Conservation (phyloP, 2,329 filamentous ascomycete species). For the Penicillium crustosum region DNA sequence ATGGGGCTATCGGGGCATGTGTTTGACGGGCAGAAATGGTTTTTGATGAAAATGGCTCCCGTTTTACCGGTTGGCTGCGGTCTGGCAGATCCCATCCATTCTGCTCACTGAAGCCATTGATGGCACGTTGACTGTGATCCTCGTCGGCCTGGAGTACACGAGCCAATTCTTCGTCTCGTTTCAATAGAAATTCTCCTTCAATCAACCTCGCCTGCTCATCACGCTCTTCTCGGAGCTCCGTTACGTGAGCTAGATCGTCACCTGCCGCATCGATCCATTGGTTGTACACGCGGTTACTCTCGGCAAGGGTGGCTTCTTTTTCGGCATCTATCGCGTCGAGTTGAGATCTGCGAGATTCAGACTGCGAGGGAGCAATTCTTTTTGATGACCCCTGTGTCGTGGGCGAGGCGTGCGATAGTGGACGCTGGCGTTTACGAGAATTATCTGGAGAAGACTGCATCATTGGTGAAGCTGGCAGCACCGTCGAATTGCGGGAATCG, state of each 20-base stretch:
- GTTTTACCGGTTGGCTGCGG: constrained; percentile 7
- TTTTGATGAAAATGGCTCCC: background rate
- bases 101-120: background rate
- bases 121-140: background rate
- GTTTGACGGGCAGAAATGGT: background rate
- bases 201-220: constrained; percentile 16
- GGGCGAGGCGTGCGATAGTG: constrained; percentile 14
- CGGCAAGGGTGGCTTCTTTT: constrained; percentile 4
- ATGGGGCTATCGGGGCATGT: background rate
- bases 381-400: constrained; percentile 14
- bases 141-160: constrained; percentile 36
- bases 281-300: constrained; percentile 4
- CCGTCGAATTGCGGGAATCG: background rate
- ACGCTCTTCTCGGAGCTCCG: constrained; percentile 32
- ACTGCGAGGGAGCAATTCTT: constrained; percentile 8
- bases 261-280: constrained; percentile 6
- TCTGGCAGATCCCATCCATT: constrained; percentile 15
- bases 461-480: background rate
- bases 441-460: background rate
- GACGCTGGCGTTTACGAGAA: constrained; percentile 21
- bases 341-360: constrained; percentile 2
- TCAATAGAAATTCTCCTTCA: constrained; percentile 11
- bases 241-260: constrained; percentile 7
- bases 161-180: constrained; percentile 41
- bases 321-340: constrained; percentile 12